These are phyloP conservation scores for Cinnamomum micranthum DNA, from an alignment of 164 flowering plant genomes.

Conservation along the genomic window DNA sequence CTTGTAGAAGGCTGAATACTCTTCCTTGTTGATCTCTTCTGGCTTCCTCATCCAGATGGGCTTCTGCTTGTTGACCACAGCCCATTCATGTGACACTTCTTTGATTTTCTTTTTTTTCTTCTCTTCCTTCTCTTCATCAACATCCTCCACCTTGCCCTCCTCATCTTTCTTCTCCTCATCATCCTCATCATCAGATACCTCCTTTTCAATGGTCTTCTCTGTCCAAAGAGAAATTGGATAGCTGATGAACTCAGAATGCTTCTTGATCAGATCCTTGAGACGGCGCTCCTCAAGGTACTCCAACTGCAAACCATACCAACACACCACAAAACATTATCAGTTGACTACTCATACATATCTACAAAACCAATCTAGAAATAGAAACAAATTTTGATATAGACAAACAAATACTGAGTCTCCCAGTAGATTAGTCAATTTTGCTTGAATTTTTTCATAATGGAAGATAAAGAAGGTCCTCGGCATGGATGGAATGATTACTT, in stretches of 20 bases:
- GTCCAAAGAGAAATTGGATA: slow-evolving; percentile 35
- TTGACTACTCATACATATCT: no score
- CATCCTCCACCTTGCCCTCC: slow-evolving; percentile 19
- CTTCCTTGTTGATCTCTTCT: slow-evolving; percentile 38
- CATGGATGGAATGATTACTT: no score
- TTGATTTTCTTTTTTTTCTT: slow-evolving; percentile 29
- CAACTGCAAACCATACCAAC: slow-evolving; percentile 9
- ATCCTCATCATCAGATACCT: slow-evolving; percentile 45
- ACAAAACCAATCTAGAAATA: no score
- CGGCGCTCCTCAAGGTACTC: slow-evolving; percentile 21
- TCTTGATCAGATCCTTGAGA: slow-evolving; percentile 18
- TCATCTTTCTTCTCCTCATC: slow-evolving; percentile 43
- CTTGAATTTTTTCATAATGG: no score
- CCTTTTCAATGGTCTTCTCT: slow-evolving; percentile 38
- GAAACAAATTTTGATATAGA: no score
- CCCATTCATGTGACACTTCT: slow-evolving; percentile 36
- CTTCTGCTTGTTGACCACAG: slow-evolving; percentile 34
- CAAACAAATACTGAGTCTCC: no score
- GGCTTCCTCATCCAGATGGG: slow-evolving; percentile 43
- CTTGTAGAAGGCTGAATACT: slow-evolving; percentile 36
- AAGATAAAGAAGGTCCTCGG: no score
- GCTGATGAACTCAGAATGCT: slow-evolving; percentile 28
- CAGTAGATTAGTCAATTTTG: no score
- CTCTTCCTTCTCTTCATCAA: slow-evolving; percentile 24
- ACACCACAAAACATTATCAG: no score